Percentiles rank a stretch among this genome's conserved stretches.
Conservation (phyloP, 768 basidiomycete genomes). For the Leccinum barrowsii region DNA sequence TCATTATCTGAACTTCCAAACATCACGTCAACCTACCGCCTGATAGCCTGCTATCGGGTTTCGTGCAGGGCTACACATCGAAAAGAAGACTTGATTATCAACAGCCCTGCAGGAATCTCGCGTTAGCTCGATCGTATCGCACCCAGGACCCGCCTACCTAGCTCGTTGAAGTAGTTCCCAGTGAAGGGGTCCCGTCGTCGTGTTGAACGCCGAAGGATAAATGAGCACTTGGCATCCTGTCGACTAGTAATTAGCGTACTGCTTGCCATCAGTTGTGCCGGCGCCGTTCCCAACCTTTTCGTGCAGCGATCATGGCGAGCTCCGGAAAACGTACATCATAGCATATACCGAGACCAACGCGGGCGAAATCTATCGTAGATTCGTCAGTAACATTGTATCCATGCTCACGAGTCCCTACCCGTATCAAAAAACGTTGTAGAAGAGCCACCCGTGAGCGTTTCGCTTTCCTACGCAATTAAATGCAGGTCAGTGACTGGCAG, state of each 20-base stretch:
- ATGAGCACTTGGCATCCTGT: constrained; percentile 83
- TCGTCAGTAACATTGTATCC: not conserved
- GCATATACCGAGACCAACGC: constrained; percentile 93
- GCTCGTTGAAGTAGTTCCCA: constrained; percentile 91
- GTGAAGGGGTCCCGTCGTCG: constrained; percentile 92
- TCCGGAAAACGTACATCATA: constrained; percentile 97
- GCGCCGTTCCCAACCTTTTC: constrained; percentile 55
- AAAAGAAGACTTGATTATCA: constrained; percentile 95
- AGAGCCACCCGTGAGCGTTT: constrained; percentile 76
- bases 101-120: constrained; percentile 59
- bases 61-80: constrained; percentile 95
- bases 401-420: constrained; percentile 41
- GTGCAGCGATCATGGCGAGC: constrained; percentile 84
- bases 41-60: constrained; percentile 82
- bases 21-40: constrained; percentile 51
- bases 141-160: constrained; percentile 42
- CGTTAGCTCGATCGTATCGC: constrained; percentile 5
- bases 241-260: constrained; percentile 1
- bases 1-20: not conserved
- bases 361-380: constrained; percentile 77
- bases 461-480: constrained; percentile 65
- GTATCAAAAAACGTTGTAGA: constrained; percentile 82
- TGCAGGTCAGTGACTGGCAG: not conserved
- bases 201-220: constrained; percentile 94
- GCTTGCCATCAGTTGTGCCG: not conserved